Evolutionary conservation across 257 asterid species (phyloP), one percentile per base, ranked within the genome.

Genomic region (Coffea canephora): DNA sequence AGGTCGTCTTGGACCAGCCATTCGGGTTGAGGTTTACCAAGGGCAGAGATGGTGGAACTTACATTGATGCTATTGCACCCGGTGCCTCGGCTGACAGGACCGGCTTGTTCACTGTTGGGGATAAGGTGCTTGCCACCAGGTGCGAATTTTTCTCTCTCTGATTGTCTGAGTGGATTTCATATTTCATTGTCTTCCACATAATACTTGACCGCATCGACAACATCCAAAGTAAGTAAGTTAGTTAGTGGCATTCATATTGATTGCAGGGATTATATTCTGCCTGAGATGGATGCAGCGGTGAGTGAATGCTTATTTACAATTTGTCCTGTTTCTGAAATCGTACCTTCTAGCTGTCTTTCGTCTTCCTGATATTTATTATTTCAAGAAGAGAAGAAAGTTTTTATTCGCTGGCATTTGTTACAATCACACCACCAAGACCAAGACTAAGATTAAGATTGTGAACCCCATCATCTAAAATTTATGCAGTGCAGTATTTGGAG

Each of bases 401-500:
- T n/a, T 67, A 52, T 68, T 69, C 52, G 39, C 15, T 43, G 54
- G 0, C 18, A 52, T 67, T 39, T 2, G 6, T 54, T 39, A 50
- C 49, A 52, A 5, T 23, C 6, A 16, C 55, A 34, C n/a, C 55
- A 34, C 67, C 59, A 72, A 50, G 81, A 39, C 77, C 73, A 71
- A 62, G 64, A 73, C 49, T 82, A 72, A 57, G 81, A 39, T 79
- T 75, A 71, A 62, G 64, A 73, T 55, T 82, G 83, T 78, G 81
- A 79, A 77, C 73, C 54, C 66, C 64, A 71, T 49, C 55, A 80
- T 78, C 86, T 72, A 75, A 82, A 79, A 69, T 78, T 67, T 69
- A 78, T 88, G 87, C 96, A 95, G 99, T 93, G 99, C 99, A 88
- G 97, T 95, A 78, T 95, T 95, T 82, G 99, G 98, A 83, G 94